phyloP scores from a whole-genome alignment of 208 protist species.

The Trypanosoma cruzi region DNA sequence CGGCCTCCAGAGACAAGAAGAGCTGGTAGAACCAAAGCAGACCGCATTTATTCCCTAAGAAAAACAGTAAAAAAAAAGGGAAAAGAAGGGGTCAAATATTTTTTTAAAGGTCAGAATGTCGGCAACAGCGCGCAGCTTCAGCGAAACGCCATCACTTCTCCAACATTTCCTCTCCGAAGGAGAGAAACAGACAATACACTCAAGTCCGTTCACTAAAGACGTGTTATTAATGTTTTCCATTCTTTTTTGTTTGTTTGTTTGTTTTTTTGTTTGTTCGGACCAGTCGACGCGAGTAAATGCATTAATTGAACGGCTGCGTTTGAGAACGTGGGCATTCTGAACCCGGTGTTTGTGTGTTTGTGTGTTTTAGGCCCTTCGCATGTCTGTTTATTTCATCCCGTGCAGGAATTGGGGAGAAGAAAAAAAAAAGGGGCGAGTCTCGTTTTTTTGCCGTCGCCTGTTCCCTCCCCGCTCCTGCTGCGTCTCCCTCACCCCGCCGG shows the following conservation, averaged over 20 bases:
- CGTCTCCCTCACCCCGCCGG: not conserved
- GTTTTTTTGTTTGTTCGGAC: not conserved
- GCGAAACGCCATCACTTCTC: conserved; percentile 3
- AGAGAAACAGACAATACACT: conserved; percentile 7
- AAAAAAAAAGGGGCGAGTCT: no score
- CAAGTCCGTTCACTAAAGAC: not conserved
- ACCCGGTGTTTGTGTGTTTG: no score
- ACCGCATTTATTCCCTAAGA: not conserved
- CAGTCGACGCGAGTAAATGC: not conserved
- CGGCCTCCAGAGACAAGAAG: not conserved
- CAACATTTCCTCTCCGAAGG: not conserved
- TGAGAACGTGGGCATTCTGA: no score
- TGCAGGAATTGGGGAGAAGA: no score
- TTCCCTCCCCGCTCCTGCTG: not conserved
- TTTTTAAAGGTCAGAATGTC: conserved; percentile 6
- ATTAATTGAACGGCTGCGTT: no score
- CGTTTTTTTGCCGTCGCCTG: not conserved
- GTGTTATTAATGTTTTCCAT: not conserved
- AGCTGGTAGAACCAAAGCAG: not conserved
- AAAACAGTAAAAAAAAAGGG: conserved; percentile 1
- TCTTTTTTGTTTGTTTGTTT: conserved; percentile 1
- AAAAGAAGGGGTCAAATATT: conserved; percentile 1
- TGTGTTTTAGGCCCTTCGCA: no score
- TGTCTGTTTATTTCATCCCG: no score
- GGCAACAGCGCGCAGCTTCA: not conserved